phyloP scores from a whole-genome alignment of 2,329 filamentous ascomycete genomes.

The Grosmannia penicillata region DNA sequence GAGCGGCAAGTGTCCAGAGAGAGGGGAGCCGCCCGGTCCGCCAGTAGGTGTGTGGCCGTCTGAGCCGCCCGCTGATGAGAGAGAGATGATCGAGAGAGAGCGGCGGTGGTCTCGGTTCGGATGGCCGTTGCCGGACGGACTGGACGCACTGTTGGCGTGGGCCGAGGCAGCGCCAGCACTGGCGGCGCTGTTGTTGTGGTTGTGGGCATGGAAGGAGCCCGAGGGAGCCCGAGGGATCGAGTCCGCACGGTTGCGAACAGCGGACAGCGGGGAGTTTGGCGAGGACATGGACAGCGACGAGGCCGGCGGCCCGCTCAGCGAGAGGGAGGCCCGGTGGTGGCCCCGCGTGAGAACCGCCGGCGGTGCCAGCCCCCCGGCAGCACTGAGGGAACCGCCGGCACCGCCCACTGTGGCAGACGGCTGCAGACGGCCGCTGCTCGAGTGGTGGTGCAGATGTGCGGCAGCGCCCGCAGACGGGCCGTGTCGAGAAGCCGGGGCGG shows the following conservation, averaged over 20 bases:
- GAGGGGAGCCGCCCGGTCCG: conserved; percentile 22
- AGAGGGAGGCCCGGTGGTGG: conserved; percentile 10
- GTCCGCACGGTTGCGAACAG: no score
- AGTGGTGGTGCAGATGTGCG: no score
- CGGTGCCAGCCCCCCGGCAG: no score
- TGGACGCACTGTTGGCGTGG: neutral
- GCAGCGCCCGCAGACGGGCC: neutral
- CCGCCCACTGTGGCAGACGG: no score
- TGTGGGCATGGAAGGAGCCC: no score
- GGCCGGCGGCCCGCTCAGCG: conserved; percentile 8
- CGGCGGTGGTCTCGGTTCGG: conserved; percentile 38
- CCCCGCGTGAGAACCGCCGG: conserved; percentile 4
- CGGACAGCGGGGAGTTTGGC: neutral
- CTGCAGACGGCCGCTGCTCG: no score
- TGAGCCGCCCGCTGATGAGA: conserved; percentile 42
- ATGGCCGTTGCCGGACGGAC: neutral
- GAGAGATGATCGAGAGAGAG: conserved; percentile 70
- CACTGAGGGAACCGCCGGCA: no score
- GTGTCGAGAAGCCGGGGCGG: neutral
- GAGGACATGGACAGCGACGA: neutral
- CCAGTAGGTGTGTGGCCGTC: conserved; percentile 24
- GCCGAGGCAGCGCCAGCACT: neutral
- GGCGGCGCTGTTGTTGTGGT: neutral
- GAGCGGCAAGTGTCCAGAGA: no score
- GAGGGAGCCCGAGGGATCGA: no score